Conservation (phyloP, 306 rosid genomes). For the Malus sieversii region DNA sequence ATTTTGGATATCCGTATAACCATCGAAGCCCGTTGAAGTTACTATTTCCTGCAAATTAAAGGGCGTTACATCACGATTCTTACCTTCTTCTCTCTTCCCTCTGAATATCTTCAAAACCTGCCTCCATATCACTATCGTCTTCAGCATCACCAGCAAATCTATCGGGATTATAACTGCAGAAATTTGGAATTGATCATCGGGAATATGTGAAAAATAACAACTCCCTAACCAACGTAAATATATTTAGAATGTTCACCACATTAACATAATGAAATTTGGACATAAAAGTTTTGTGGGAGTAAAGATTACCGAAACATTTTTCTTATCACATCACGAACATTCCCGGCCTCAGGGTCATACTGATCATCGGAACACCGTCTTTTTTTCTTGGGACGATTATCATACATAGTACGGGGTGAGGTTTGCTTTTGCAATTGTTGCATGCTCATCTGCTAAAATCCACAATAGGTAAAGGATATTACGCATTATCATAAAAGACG, state of each 20-base stretch:
- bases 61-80: constrained; percentile 1
- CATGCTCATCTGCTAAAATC: constrained; percentile 43
- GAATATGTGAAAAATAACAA: too few relatives aligned
- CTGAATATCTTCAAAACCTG: constrained; percentile 61
- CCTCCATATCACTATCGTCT: constrained; percentile 71
- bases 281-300: neutral
- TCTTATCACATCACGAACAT: constrained; percentile 50
- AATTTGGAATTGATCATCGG: neutral
- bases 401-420: constrained; percentile 23
- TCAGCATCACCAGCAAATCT: constrained; percentile 24
- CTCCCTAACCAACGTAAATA: neutral
- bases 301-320: constrained; percentile 42
- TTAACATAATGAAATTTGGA: neutral
- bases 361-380: constrained; percentile 36
- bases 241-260: neutral
- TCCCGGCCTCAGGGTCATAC: constrained; percentile 5
- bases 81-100: constrained; percentile 71
- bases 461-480: constrained; percentile 7
- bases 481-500: neutral
- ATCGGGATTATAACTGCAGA: constrained; percentile 38
- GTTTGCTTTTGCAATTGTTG: constrained; percentile 43
- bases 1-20: too few relatives aligned
- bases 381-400: constrained; percentile 52
- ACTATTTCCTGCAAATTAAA: too few relatives aligned
- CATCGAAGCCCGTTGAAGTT: too few relatives aligned